Base-by-base conservation (phyloP, 768 basidiomycete species). In the Neoboletus magnificus region DNA sequence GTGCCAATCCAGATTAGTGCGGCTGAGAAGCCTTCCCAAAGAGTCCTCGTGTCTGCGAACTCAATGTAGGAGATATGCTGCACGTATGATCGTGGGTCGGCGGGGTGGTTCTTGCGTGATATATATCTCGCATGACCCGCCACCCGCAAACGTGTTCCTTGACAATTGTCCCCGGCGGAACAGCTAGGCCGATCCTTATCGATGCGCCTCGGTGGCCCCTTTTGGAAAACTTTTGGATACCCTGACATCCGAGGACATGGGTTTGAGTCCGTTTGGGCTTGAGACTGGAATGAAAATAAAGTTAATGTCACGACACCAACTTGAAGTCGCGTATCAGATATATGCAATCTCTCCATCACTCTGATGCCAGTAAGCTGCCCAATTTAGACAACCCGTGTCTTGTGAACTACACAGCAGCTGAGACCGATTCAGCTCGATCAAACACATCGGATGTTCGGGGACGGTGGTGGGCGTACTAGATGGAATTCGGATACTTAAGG, bases 1-100 rank as follows among this genome's bases (percentile, higher is more conserved):
- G 66, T 60, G 58, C 56, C 59, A 49, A 54, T 40, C 66, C 59
- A 57, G 50, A 69, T 56, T 59, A 61, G 67, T 66, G 61, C 61
- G 56, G 61, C 63, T 58, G 60, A 58, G 66, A 66, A 62, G 52
- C 18, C 25, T 50, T 56, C 55, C 66, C 27, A 54, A 63, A 57
- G 20, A 0, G 43, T 39, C 25, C 27, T 51, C 48, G 48, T 54
- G 33, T 42, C 27, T 44, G 35, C 48, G 44, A 52, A 55, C 39
- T 49, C n/a, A 39, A 48, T 25, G 40, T 36, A 62, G 40, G 45
- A 59, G 42, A 62, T 54, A 59, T 22, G 44, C 35, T 46, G 53
- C 30, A 49, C 35, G 49, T 48, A 68, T 68, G 66, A 70, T 30
- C 67, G 58, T 55, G 48, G 36, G 25, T 30, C 5, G 23, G 33